These are phyloP conservation scores for Gloeopeniophorella convolvens DNA, from an alignment of 768 basidiomycete species.

Conservation along the genomic window DNA sequence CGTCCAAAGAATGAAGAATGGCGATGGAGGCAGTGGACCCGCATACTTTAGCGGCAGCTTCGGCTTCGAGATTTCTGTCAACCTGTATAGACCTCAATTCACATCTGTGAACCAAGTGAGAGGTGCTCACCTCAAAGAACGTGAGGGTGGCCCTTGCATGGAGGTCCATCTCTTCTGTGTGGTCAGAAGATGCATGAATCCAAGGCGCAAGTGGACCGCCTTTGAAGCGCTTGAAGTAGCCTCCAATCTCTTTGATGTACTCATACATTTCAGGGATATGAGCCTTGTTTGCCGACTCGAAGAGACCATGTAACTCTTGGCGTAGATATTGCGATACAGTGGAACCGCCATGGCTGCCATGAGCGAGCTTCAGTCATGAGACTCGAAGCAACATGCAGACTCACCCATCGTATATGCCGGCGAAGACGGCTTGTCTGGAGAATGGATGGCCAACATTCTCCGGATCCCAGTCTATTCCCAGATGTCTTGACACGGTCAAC, in stretches of 20 bases:
- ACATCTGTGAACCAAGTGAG: not conserved
- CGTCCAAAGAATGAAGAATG: conserved; percentile 85
- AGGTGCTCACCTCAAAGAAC: conserved; percentile 70
- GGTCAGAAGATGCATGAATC: conserved; percentile 30
- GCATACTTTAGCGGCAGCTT: conserved; percentile 62
- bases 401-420: conserved; percentile 91
- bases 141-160: conserved; percentile 83
- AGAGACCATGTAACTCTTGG: conserved; percentile 77
- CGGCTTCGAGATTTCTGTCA: conserved; percentile 65
- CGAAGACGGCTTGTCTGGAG: conserved; percentile 72
- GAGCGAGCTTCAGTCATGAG: not conserved
- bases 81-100: conserved; percentile 37
- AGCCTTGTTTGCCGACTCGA: conserved; percentile 69
- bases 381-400: conserved; percentile 21
- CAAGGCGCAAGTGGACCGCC: conserved; percentile 76
- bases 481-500: conserved; percentile 51
- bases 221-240: conserved; percentile 85
- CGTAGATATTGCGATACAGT: conserved; percentile 81
- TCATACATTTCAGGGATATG: conserved; percentile 68
- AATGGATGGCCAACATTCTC: conserved; percentile 44
- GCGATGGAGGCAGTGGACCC: conserved; percentile 92
- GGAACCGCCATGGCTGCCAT: conserved; percentile 81
- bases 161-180: conserved; percentile 45
- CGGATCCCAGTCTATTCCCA: conserved; percentile 71
- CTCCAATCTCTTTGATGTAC: conserved; percentile 75